phyloP scores from a whole-genome alignment of 2,329 filamentous ascomycete species.

The Ophiostoma sp. region DNA sequence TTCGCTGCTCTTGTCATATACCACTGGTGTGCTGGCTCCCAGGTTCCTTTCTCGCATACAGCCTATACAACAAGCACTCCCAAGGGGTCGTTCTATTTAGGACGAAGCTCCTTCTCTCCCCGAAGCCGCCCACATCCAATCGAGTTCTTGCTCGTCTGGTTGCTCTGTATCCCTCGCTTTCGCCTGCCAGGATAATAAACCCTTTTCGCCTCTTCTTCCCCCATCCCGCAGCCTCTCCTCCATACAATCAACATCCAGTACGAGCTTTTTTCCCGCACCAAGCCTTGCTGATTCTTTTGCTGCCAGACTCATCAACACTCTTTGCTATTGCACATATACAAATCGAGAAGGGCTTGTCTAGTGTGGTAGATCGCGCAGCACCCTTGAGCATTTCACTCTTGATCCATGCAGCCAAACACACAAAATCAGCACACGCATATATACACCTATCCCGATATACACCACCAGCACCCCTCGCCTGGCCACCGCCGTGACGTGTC shows the following conservation, averaged over 20 bases:
- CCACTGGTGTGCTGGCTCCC: neutral
- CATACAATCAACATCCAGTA: neutral
- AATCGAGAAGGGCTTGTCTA: neutral
- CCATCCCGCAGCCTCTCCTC: neutral
- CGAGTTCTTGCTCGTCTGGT: conserved; percentile 5
- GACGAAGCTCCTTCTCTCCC: conserved; percentile 16
- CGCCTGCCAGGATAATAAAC: neutral
- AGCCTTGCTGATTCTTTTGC: neutral
- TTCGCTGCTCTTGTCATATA: neutral
- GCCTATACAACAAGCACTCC: conserved; percentile 8
- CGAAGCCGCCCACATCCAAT: conserved; percentile 19
- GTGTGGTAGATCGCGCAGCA: conserved; percentile 5
- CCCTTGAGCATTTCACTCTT: conserved; percentile 21
- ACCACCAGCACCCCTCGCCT: conserved; percentile 40
- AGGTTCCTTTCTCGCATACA: neutral
- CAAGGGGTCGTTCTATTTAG: conserved; percentile 6
- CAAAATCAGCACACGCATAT: neutral
- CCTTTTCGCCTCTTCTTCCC: neutral
- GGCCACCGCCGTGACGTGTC: conserved; percentile 55
- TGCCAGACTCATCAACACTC: neutral
- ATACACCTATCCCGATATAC: conserved; percentile 37
- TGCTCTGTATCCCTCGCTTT: neutral
- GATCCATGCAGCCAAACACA: conserved; percentile 51
- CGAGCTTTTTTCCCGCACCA: neutral
- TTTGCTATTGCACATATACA: conserved; percentile 5